phyloP scores from a whole-genome alignment of 2,329 filamentous ascomycete genomes.

The Botryotinia convoluta region DNA sequence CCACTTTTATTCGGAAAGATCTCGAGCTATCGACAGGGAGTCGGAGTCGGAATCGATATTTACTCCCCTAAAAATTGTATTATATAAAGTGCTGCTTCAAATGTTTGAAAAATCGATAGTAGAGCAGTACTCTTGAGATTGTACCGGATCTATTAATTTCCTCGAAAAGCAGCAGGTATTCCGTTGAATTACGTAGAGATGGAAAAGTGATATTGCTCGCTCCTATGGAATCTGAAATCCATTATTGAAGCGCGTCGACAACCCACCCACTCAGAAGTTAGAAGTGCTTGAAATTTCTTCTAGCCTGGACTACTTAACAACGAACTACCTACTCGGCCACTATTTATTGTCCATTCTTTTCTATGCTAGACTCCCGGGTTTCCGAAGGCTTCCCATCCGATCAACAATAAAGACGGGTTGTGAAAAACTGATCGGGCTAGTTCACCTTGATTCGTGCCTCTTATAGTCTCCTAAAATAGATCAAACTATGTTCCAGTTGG shows the following conservation, averaged over 20 bases:
- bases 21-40: background rate
- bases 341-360: background rate
- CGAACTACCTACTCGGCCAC: slow-evolving; percentile 8
- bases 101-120: background rate
- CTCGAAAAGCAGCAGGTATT: slow-evolving; percentile 1
- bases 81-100: slow-evolving; percentile 8
- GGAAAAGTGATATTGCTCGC: background rate
- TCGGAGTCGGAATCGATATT: background rate
- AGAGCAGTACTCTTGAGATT: background rate
- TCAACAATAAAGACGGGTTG: slow-evolving; percentile 2
- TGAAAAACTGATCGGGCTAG: background rate
- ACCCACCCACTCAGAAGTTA: background rate
- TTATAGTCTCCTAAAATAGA: slow-evolving; percentile 5
- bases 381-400: background rate
- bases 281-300: background rate
- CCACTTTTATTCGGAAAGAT: slow-evolving; percentile 5
- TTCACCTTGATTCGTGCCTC: background rate
- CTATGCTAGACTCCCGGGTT: background rate
- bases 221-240: slow-evolving; percentile 4
- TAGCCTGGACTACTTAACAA: background rate
- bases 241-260: background rate
- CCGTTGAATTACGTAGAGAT: background rate
- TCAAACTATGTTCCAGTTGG: slow-evolving; percentile 1
- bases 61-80: background rate
- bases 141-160: background rate